Conservation (phyloP, 352 stramenopile species). For the Phytophthora tubulina region DNA sequence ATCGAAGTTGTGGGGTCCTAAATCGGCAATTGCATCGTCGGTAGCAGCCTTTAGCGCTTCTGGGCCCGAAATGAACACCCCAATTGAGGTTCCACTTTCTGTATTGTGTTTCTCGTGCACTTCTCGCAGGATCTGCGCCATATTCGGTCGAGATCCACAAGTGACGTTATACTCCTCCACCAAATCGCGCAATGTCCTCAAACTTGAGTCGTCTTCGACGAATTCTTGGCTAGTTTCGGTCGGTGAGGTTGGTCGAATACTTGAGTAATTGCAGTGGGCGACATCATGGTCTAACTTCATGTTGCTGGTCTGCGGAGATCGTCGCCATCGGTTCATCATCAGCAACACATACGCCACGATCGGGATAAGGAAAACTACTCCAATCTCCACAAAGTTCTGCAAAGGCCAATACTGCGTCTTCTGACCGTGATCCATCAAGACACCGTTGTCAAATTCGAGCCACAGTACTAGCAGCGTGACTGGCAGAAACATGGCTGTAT, state of each 20-base stretch:
- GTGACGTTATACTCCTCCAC: conserved; percentile 38
- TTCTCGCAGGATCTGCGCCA: conserved; percentile 40
- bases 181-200: conserved; percentile 43
- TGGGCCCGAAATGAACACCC: conserved; percentile 56
- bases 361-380: conserved; percentile 46
- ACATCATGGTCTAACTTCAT: conserved; percentile 11
- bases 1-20: conserved; percentile 30
- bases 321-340: conserved; percentile 25
- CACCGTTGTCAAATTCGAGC: conserved; percentile 47
- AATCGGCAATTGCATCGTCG: conserved; percentile 25
- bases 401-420: conserved; percentile 60
- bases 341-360: conserved; percentile 41
- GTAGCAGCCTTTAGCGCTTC: conserved; percentile 46
- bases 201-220: conserved; percentile 7
- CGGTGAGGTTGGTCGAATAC: conserved; percentile 30
- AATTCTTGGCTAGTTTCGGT: conserved; percentile 3
- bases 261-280: conserved; percentile 29
- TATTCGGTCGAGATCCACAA: conserved; percentile 44
- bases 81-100: conserved; percentile 24
- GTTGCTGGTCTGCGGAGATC: conserved; percentile 7
- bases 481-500: conserved; percentile 38
- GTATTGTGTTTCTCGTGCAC: conserved; percentile 30
- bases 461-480: conserved; percentile 42
- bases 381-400: conserved; percentile 56
- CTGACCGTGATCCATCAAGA: conserved; percentile 42